Evolutionary conservation across 108 stramenopile species (phyloP), one percentile per base, ranked within the genome.

Genomic region (Stephanodiscus triporus): DNA sequence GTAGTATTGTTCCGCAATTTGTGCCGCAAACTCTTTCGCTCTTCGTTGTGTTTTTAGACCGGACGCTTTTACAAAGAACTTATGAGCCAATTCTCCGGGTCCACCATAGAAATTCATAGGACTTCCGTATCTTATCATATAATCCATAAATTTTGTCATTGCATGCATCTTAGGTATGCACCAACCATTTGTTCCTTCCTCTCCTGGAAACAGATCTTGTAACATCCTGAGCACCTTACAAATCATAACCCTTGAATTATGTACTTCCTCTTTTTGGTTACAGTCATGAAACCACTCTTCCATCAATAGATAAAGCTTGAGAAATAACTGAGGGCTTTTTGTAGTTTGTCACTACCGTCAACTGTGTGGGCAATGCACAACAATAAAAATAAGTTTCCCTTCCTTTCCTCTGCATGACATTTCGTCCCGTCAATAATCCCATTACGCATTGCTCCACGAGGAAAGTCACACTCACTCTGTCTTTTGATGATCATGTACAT

Each of bases 261-360:
- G 6, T 9, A 58, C 57, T 29, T 58, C 57, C 17, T 26, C 29
- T 32, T 58, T 58, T 58, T 10, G 0, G 13, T 58, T 58, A 17
- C 17, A 17, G 11, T 17, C 29, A 30, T 58, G 57, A 30, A 58
- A 58, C 57, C 57, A 58, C 17, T 30, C 24, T 29, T 58, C 57
- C 57, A 58, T 58, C 11, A 30, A 58, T 17, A 58, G 57, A 14
- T 58, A 58, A n/a, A 29, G 57, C 29, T 58, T 58, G 1, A 58
- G 17, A n/a, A 30, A 53, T 53, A 4, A 22, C 24, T 20, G 2
- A 53, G 4, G 5, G 51, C 51, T 8, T 24, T 53, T 53, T 53
- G 20, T 53, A 22, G 10, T 22, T 26, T 24, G 20, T 20, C 20
- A 19, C 29, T 58, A 9, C 57, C 57, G 11, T 58, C 57, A 2